Percentiles rank a stretch among this genome's conserved stretches.
These are phyloP conservation scores for Auricularia sp. DNA, from an alignment of 768 basidiomycete genomes.

Conservation along the genomic window DNA sequence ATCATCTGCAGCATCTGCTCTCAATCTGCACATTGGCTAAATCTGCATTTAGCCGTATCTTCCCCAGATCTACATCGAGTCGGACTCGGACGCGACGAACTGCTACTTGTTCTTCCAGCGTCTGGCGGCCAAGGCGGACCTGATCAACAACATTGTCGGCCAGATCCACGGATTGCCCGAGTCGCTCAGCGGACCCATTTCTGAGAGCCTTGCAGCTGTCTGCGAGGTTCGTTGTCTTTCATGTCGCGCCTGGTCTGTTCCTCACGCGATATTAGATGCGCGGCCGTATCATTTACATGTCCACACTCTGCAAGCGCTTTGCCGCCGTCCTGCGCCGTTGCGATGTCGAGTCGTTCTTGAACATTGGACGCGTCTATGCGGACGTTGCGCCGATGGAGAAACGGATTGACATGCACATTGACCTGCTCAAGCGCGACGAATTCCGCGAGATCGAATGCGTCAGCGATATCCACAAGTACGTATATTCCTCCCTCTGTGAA, in stretches of 20 bases:
- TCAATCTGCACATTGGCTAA: too few relatives aligned
- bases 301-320: constrained; percentile 82
- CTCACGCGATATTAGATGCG: constrained; percentile 50
- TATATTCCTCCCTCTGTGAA: constrained; percentile 1
- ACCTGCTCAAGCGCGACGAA: constrained; percentile 73
- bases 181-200: constrained; percentile 68
- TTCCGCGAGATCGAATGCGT: constrained; percentile 93
- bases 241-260: not conserved
- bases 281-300: constrained; percentile 68
- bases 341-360: constrained; percentile 77
- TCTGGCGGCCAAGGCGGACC: constrained; percentile 73
- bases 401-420: constrained; percentile 85
- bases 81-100: constrained; percentile 78
- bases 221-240: constrained; percentile 56
- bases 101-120: constrained; percentile 92
- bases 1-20: not conserved
- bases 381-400: constrained; percentile 87
- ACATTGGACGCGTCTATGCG: constrained; percentile 68
- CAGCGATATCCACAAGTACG: constrained; percentile 77
- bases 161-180: constrained; percentile 79
- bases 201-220: constrained; percentile 82
- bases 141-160: constrained; percentile 74
- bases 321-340: constrained; percentile 71
- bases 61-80: constrained; percentile 81
- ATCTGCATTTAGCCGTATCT: constrained; percentile 60